Evolutionary conservation across 75 land plant genomes (phyloP), one percentile per base, ranked within the genome.

Genomic region (Sequoia sempervirens): DNA sequence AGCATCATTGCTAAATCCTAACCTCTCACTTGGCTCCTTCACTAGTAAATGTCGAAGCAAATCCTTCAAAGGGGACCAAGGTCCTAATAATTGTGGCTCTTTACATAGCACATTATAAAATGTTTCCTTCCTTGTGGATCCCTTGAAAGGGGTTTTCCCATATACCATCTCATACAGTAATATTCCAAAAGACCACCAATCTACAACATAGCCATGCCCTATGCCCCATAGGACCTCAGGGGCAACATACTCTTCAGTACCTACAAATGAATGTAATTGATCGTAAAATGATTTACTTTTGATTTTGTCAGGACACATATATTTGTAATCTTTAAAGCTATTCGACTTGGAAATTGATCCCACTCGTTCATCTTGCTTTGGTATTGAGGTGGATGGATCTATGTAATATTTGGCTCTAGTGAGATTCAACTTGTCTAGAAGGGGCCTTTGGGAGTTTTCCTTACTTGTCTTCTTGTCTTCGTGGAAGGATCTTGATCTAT

Each of bases 261-360:
- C 85, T 13, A 58, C 84, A 84, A 84, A 94, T 17, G 95, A 91
- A 79, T 83, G 70, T 1, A 93, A 91, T 79, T 88, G 80, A 23
- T 90, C 91, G 23, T 56, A 28, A 20, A 87, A 86, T 82, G 92
- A 92, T 78, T 89, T 91, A 34, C 13, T 69, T 28, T 66, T 38
- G 78, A 17, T 37, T 52, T 78, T 75, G 45, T 85, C 43, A 64
- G 53, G 47, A 72, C 69, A 50, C 52, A 18, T 38, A 52, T 28
- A 5, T 56, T 78, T 18, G 26, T 50, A 38, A 6, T 75, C 46
- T 40, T 10, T 75, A 23, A 23, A 3, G 43, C 82, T 81, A 18
- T 5, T 69, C 0, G 93, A 91, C 41, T 88, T 30, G 72, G 72
- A 30, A 30, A 9, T 30, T 69, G 8, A 10, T 0, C 64, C 26